Conservation (phyloP, 2,329 filamentous ascomycete genomes). For the Hypoxylon sp. region DNA sequence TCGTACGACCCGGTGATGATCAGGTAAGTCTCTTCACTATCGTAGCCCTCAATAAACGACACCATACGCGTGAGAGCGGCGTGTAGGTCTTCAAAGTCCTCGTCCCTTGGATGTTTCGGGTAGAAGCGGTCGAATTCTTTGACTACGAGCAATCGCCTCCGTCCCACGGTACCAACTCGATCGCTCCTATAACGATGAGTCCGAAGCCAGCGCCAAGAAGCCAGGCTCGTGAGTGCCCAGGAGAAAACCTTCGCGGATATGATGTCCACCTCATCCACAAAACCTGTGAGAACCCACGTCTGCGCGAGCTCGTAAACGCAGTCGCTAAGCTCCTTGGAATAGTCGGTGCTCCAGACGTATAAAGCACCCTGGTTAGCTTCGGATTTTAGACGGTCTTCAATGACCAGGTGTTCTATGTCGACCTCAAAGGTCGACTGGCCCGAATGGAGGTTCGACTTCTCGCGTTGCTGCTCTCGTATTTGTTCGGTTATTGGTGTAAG, state of each 20-base stretch:
- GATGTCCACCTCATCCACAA: conserved; percentile 13
- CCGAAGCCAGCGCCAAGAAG: conserved; percentile 6
- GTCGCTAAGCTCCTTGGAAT: conserved; percentile 9
- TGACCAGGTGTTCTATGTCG: conserved; percentile 16
- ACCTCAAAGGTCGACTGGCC: conserved; percentile 6
- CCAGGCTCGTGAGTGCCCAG: conserved; percentile 11
- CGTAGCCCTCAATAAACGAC: too few species aligned
- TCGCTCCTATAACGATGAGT: conserved; percentile 7
- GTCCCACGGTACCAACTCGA: background rate
- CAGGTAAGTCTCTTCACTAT: too few species aligned
- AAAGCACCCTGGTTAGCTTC: conserved; percentile 11
- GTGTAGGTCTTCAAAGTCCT: too few species aligned
- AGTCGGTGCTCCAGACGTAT: conserved; percentile 14
- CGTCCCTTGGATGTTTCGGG: too few species aligned
- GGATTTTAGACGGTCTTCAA: conserved; percentile 17
- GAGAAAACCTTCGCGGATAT: conserved; percentile 6
- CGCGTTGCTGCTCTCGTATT: too few species aligned
- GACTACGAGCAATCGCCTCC: too few species aligned
- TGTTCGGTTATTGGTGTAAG: too few species aligned
- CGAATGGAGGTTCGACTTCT: too few species aligned
- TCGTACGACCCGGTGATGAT: too few species aligned
- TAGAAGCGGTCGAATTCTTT: too few species aligned
- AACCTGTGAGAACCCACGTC: conserved; percentile 10
- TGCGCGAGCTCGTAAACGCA: conserved; percentile 12
- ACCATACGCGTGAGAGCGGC: too few species aligned